A percentile compares a stretch with the other conserved stretches of the same genome.
These are phyloP conservation scores for Clitopilus hobsonii DNA, from an alignment of 768 basidiomycete species.

Conservation along the genomic window DNA sequence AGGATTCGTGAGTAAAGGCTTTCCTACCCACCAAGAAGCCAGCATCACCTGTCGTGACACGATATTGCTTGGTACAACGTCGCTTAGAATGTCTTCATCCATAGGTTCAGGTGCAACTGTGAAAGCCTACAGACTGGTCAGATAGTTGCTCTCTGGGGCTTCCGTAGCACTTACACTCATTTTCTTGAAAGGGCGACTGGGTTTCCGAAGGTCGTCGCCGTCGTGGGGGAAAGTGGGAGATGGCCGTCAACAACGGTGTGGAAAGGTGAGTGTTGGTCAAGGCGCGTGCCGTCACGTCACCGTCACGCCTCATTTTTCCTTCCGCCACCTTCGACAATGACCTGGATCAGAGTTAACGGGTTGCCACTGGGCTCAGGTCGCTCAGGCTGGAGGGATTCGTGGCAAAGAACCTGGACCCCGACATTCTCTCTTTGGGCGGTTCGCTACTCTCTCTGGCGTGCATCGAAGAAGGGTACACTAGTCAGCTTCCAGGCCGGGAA, in stretches of 20 bases:
- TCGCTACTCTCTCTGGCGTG: no score
- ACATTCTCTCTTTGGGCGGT: no score
- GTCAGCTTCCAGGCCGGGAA: no score
- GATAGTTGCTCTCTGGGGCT: not conserved
- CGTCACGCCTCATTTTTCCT: not conserved
- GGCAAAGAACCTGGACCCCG: no score
- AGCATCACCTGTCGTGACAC: conserved; percentile 78
- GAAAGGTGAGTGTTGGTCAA: not conserved
- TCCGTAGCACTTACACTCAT: conserved; percentile 20
- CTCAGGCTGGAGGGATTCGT: not conserved
- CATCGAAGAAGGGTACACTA: no score
- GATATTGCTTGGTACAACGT: conserved; percentile 88
- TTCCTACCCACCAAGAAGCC: not conserved
- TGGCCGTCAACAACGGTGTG: not conserved
- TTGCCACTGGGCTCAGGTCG: not conserved
- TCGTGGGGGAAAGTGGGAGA: not conserved
- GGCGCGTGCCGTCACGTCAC: not conserved
- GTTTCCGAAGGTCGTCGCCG: not conserved
- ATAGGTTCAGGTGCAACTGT: conserved; percentile 29
- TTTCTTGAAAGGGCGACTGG: not conserved
- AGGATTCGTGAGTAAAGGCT: not conserved
- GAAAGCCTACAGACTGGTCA: conserved; percentile 24
- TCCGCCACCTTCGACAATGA: not conserved
- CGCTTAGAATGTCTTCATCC: conserved; percentile 83
- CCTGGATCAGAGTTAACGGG: not conserved